These are phyloP conservation scores for Fistulinella prunicolor DNA, from an alignment of 768 basidiomycete genomes.

Conservation along the genomic window DNA sequence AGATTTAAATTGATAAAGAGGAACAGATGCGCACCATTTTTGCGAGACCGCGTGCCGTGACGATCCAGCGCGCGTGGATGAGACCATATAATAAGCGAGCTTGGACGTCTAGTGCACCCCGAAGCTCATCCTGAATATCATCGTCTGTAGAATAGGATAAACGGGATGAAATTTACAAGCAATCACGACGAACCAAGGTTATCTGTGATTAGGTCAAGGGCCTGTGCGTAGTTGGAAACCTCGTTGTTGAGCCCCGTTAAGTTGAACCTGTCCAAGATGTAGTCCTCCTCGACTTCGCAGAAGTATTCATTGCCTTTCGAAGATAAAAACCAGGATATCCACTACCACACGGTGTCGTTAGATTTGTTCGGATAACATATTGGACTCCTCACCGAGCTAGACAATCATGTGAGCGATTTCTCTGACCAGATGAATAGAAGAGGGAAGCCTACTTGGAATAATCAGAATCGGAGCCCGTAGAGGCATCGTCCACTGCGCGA, in stretches of 20 bases:
- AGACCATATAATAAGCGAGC: constrained; percentile 93
- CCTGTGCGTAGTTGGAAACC: constrained; percentile 91
- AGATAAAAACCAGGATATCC: constrained; percentile 97
- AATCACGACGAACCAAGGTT: constrained; percentile 68
- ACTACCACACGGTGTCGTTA: constrained; percentile 45
- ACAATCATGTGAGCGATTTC: constrained; percentile 16
- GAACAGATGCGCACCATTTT: constrained; percentile 75
- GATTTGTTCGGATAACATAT: constrained; percentile 9
- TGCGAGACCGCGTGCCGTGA: constrained; percentile 86
- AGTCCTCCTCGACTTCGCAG: constrained; percentile 98
- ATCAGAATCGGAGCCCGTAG: constrained; percentile 91
- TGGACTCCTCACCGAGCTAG: constrained; percentile 28
- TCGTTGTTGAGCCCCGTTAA: constrained; percentile 96
- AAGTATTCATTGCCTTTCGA: constrained; percentile 99
- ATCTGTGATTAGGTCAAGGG: constrained; percentile 94
- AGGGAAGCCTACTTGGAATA: constrained; percentile 77
- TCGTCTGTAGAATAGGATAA: constrained; percentile 57
- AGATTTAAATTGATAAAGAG: background rate
- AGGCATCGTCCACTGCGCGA: constrained; percentile 75
- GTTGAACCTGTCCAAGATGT: constrained; percentile 97
- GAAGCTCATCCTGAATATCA: constrained; percentile 89
- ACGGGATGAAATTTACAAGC: background rate
- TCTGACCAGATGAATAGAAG: background rate
- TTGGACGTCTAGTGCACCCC: constrained; percentile 89
- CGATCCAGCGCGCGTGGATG: constrained; percentile 96